phyloP scores from a whole-genome alignment of 2,329 filamentous ascomycete genomes.

The Fusarium luffae region DNA sequence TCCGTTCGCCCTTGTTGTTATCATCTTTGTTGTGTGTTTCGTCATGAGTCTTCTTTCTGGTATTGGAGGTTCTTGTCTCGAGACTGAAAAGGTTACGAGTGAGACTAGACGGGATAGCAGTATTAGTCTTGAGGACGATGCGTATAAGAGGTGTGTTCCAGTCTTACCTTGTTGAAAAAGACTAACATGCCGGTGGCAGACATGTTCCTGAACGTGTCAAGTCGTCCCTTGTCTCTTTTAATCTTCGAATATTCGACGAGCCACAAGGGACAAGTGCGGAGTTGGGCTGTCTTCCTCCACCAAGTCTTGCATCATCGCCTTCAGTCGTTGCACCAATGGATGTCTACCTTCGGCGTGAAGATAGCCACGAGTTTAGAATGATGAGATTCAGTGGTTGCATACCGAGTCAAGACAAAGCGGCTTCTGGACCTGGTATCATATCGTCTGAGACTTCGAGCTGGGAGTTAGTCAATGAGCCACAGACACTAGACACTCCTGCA shows the following conservation, averaged over 20 bases:
- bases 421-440: neutral
- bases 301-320: constrained; percentile 4
- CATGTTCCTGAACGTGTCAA: neutral
- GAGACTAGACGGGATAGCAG: constrained; percentile 32
- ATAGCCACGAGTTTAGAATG: constrained; percentile 25
- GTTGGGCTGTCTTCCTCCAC: constrained; percentile 17
- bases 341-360: constrained; percentile 26
- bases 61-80: constrained; percentile 33
- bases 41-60: constrained; percentile 36
- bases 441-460: constrained; percentile 8
- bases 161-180: neutral
- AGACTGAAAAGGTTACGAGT: neutral
- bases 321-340: constrained; percentile 23
- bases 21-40: neutral
- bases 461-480: neutral
- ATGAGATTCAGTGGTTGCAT: neutral
- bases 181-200: constrained; percentile 19
- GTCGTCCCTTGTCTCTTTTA: neutral
- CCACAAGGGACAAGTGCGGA: neutral
- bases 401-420: neutral
- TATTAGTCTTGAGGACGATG: constrained; percentile 38
- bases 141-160: constrained; percentile 10
- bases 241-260: neutral
- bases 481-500: neutral
- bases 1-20: neutral